Conservation (phyloP, 805 yeast genomes). For the Barnettozyma sp. region DNA sequence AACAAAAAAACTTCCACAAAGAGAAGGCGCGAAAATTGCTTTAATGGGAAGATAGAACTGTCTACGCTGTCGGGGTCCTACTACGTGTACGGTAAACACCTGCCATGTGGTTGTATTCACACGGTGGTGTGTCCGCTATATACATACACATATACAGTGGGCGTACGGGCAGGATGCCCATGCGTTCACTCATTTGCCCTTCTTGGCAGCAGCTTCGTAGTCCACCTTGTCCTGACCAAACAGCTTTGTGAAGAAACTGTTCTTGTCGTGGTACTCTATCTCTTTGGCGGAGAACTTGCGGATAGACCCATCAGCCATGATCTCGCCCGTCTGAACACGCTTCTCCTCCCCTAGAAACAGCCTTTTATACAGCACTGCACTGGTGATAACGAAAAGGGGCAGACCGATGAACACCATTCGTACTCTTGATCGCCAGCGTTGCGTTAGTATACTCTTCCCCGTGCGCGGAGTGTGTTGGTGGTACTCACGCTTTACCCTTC, state of each 20-base stretch:
- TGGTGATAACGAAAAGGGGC: constrained; percentile 19
- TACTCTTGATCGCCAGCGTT: constrained; percentile 11
- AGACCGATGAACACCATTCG: constrained; percentile 21
- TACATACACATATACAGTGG: too few relatives aligned
- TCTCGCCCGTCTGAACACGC: constrained; percentile 21
- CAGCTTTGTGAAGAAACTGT: constrained; percentile 15
- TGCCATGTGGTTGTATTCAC: too few relatives aligned
- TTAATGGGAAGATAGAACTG: too few relatives aligned
- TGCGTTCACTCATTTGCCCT: constrained; percentile 3
- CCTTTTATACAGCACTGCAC: constrained; percentile 18
- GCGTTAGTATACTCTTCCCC: neutral
- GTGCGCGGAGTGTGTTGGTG: neutral
- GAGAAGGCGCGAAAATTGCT: too few relatives aligned
- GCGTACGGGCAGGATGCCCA: too few relatives aligned
- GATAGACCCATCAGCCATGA: constrained; percentile 22
- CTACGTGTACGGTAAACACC: too few relatives aligned
- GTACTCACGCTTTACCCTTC: constrained; percentile 18
- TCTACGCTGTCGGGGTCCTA: too few relatives aligned
- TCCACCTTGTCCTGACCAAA: constrained; percentile 24
- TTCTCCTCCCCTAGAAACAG: constrained; percentile 18
- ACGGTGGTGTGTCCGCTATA: too few relatives aligned
- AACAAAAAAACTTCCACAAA: too few relatives aligned
- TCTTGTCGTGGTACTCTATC: constrained; percentile 18
- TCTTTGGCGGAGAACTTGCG: constrained; percentile 19
- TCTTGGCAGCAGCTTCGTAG: constrained; percentile 13